phyloP scores from a whole-genome alignment of 148 eudicot genomes.

The Camellia lanceoleosa region DNA sequence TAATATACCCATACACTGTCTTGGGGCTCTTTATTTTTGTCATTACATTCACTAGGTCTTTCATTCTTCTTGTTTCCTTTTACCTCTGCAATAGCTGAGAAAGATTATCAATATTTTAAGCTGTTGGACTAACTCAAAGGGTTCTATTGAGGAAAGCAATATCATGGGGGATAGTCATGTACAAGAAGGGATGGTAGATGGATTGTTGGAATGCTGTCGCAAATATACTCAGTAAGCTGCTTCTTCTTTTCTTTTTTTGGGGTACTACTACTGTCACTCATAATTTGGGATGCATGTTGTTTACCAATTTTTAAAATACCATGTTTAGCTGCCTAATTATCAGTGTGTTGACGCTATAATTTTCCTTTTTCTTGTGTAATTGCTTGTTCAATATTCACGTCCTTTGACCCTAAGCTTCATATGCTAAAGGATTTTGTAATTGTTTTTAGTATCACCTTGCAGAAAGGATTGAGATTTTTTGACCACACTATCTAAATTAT shows the following conservation, averaged over 20 bases:
- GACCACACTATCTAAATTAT: too few relatives aligned
- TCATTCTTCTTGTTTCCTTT: slow-evolving; percentile 36
- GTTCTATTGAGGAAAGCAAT: slow-evolving; percentile 20
- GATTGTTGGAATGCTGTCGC: slow-evolving; percentile 54
- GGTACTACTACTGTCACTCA: not conserved
- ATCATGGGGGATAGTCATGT: slow-evolving; percentile 21
- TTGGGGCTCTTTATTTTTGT: not conserved
- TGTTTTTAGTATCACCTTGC: too few relatives aligned
- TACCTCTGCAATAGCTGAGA: slow-evolving; percentile 50
- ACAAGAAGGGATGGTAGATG: slow-evolving; percentile 47
- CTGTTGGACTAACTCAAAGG: slow-evolving; percentile 53
- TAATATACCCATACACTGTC: not conserved
- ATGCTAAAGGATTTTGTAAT: too few relatives aligned
- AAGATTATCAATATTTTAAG: slow-evolving; percentile 46
- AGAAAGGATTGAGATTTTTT: too few relatives aligned
- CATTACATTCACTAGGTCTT: not conserved
- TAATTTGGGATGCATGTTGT: not conserved
- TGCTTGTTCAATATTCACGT: too few relatives aligned
- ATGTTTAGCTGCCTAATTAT: not conserved
- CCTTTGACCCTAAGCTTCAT: too few relatives aligned
- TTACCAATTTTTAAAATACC: not conserved
- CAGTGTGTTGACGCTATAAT: too few relatives aligned
- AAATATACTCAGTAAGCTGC: slow-evolving; percentile 42
- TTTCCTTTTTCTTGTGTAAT: too few relatives aligned
- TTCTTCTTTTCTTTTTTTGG: not conserved